Conservation (phyloP, 176 grass and related monocot genomes). For the Cenchrus fungigraminus region DNA sequence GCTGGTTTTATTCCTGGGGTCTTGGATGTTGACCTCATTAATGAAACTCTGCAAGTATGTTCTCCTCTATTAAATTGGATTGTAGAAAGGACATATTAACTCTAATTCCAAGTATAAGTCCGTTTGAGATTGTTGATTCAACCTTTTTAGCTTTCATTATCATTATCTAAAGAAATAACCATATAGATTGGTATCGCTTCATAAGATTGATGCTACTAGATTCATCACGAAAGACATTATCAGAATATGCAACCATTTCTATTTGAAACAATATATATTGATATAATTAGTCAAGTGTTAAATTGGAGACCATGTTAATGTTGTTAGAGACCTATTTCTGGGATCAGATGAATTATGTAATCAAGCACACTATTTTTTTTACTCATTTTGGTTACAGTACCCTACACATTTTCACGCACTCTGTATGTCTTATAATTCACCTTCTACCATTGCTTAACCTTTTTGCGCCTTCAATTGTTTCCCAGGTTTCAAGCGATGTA, state of each 20-base stretch:
- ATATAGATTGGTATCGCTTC: neutral
- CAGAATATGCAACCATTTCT: neutral
- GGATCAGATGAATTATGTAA: neutral
- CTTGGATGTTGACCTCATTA: slow-evolving; percentile 66
- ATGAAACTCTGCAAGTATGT: slow-evolving; percentile 74
- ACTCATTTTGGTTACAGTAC: neutral
- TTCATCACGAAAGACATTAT: neutral
- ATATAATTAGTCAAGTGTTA: no score
- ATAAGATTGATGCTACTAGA: neutral
- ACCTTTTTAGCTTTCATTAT: neutral
- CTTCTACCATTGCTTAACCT: slow-evolving; percentile 7
- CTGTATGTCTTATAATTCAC: neutral
- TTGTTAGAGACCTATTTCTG: neutral
- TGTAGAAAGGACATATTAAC: slow-evolving; percentile 7
- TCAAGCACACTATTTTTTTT: neutral
- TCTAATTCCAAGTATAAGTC: neutral
- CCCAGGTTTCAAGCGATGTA: slow-evolving; percentile 84
- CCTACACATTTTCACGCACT: slow-evolving; percentile 1
- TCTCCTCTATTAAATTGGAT: slow-evolving; percentile 1
- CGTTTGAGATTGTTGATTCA: neutral
- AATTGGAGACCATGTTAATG: no score
- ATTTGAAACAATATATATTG: neutral
- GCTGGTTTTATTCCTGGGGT: slow-evolving; percentile 90
- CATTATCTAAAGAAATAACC: neutral
- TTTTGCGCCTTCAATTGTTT: slow-evolving; percentile 35